Evolutionary conservation across 805 yeast genomes (phyloP).

Genomic region (Candida silvicultrix): DNA sequence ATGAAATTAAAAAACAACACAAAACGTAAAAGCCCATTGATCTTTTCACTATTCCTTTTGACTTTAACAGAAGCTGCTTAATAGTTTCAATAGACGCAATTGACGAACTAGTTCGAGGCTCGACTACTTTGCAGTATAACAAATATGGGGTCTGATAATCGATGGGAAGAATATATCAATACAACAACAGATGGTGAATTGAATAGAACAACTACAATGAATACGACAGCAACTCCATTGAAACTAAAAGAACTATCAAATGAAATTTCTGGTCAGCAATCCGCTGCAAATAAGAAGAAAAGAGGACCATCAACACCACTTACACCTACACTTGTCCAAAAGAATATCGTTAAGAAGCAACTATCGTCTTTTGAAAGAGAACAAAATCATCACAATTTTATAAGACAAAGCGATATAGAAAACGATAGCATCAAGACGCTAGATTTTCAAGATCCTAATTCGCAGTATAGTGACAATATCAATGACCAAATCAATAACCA

Average conservation of each 20-base stretch:
- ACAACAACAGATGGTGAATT: background rate
- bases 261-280: slow-evolving; percentile 9
- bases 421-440: background rate
- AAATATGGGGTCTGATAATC: background rate
- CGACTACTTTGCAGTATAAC: background rate
- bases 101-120: too few species aligned
- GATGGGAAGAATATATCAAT: background rate
- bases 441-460: background rate
- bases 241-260: slow-evolving; percentile 10
- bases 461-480: background rate
- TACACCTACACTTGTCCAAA: slow-evolving; percentile 20
- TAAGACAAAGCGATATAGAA: background rate
- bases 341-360: slow-evolving; percentile 17
- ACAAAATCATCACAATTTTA: background rate
- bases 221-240: slow-evolving; percentile 12
- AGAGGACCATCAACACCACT: slow-evolving; percentile 23
- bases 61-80: too few species aligned
- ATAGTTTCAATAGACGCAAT: too few species aligned
- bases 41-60: too few species aligned
- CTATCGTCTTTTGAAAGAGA: background rate
- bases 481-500: background rate
- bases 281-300: slow-evolving; percentile 9
- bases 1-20: too few species aligned
- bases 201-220: background rate
- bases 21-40: too few species aligned